Evolutionary conservation across 2,329 filamentous ascomycete species (phyloP).

Genomic region (Parastagonospora nodorum): DNA sequence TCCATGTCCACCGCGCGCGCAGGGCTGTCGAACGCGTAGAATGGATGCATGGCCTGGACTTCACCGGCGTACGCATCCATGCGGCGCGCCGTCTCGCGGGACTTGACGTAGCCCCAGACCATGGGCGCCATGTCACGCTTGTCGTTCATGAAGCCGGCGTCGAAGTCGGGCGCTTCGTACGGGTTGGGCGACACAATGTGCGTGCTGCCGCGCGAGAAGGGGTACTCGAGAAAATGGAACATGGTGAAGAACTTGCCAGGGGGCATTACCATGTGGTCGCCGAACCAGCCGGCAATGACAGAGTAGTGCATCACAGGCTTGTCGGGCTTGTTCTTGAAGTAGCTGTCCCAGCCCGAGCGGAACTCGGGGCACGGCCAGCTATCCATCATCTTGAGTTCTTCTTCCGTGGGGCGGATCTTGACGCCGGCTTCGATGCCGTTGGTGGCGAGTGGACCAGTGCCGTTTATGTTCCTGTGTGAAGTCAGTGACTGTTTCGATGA

Average conservation of each 20-base stretch:
- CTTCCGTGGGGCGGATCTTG: constrained; percentile 72
- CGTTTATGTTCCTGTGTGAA: constrained; percentile 65
- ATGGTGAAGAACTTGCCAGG: constrained; percentile 82
- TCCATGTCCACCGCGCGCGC: constrained; percentile 75
- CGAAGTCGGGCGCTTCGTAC: constrained; percentile 77
- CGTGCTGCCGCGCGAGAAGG: constrained; percentile 57
- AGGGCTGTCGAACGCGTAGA: constrained; percentile 72
- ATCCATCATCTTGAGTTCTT: constrained; percentile 71
- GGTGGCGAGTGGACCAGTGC: constrained; percentile 76
- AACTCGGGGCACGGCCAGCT: constrained; percentile 77
- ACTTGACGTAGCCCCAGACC: constrained; percentile 84
- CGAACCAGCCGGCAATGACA: constrained; percentile 65
- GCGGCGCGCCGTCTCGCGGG: constrained; percentile 75
- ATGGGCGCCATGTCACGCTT: constrained; percentile 80
- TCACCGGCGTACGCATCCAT: constrained; percentile 81
- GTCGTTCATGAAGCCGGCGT: constrained; percentile 84
- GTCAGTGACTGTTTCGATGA: too few relatives aligned
- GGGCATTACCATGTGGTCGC: constrained; percentile 64
- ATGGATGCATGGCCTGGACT: constrained; percentile 67
- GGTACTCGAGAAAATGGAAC: constrained; percentile 25
- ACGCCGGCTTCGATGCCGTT: constrained; percentile 82
- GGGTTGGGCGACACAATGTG: constrained; percentile 74
- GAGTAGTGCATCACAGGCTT: constrained; percentile 87
- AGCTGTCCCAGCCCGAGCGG: constrained; percentile 75
- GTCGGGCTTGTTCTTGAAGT: constrained; percentile 83